Conservation (phyloP, 371 early-diverging fungal species). For the Zopfochytrium polystomum region DNA sequence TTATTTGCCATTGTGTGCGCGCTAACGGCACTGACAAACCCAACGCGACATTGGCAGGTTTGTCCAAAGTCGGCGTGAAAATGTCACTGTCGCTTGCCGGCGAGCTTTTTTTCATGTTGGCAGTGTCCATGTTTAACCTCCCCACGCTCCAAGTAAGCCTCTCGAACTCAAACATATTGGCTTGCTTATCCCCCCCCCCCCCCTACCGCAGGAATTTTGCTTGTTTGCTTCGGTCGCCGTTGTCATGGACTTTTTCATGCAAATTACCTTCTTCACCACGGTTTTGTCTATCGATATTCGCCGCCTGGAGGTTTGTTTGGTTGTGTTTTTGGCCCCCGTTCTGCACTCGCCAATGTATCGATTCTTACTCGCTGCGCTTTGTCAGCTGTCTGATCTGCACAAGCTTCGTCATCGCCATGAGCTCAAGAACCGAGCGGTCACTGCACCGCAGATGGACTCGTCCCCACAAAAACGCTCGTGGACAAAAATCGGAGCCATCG, state of each 20-base stretch:
- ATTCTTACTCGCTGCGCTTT: background rate
- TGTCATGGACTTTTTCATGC: conserved; percentile 65
- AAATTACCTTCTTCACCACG: conserved; percentile 69
- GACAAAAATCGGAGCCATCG: conserved; percentile 1
- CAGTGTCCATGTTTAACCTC: conserved; percentile 56
- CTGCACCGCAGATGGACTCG: background rate
- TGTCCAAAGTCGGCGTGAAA: conserved; percentile 59
- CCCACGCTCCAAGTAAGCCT: conserved; percentile 50
- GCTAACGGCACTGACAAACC: background rate
- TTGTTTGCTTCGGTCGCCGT: conserved; percentile 61
- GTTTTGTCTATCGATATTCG: conserved; percentile 73
- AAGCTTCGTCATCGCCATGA: conserved; percentile 13
- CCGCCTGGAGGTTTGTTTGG: conserved; percentile 56
- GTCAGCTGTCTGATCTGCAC: conserved; percentile 37
- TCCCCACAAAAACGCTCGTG: conserved; percentile 1
- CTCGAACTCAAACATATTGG: background rate
- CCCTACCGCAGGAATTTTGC: conserved; percentile 60
- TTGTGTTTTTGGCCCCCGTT: background rate
- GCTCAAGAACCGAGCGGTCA: no score
- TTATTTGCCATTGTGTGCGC: no score
- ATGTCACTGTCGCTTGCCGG: conserved; percentile 59
- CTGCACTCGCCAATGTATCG: background rate
- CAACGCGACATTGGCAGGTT: conserved; percentile 27
- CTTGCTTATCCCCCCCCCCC: conserved; percentile 3
- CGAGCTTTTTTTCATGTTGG: conserved; percentile 52